These are phyloP conservation scores for Pisolithus sp. DNA, from an alignment of 768 basidiomycete species.

Conservation along the genomic window DNA sequence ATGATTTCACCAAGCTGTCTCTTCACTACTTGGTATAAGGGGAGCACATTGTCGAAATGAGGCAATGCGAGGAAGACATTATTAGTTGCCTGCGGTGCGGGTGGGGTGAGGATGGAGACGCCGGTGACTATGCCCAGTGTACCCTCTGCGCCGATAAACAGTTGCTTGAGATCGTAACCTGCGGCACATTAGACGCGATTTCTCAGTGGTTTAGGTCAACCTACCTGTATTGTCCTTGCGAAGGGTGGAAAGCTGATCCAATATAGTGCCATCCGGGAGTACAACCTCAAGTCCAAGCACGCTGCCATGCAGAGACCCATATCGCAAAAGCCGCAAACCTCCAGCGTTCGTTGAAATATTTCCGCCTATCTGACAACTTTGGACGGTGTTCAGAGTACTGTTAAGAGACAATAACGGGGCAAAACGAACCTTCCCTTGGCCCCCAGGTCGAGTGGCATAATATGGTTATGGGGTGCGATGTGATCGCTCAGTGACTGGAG, in stretches of 20 bases:
- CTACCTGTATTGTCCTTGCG: conserved; percentile 96
- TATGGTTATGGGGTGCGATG: conserved; percentile 81
- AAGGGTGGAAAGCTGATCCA: conserved; percentile 82
- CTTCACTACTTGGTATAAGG: conserved; percentile 77
- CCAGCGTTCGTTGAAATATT: conserved; percentile 98
- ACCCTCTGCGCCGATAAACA: conserved; percentile 97
- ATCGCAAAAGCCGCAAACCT: conserved; percentile 88
- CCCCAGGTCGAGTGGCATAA: conserved; percentile 94
- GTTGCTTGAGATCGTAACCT: conserved; percentile 97
- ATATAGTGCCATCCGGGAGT: conserved; percentile 85
- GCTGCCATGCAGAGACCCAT: conserved; percentile 91
- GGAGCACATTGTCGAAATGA: conserved; percentile 79
- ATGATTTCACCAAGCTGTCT: conserved; percentile 87
- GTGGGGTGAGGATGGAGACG: conserved; percentile 88
- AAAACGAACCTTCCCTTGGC: conserved; percentile 82
- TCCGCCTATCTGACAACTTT: conserved; percentile 94
- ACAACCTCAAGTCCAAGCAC: conserved; percentile 96
- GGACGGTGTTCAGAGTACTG: conserved; percentile 1
- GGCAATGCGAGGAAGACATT: conserved; percentile 90
- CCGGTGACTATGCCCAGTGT: conserved; percentile 94
- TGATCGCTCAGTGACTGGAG: conserved; percentile 84
- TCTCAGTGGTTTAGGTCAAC: conserved; percentile 11
- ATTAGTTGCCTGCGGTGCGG: conserved; percentile 75
- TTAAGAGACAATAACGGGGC: not conserved
- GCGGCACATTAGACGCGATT: not conserved